Percentiles rank a stretch among this genome's conserved stretches.
Evolutionary conservation across 2,329 filamentous ascomycete genomes (phyloP).

Genomic region (Alternaria sp.): DNA sequence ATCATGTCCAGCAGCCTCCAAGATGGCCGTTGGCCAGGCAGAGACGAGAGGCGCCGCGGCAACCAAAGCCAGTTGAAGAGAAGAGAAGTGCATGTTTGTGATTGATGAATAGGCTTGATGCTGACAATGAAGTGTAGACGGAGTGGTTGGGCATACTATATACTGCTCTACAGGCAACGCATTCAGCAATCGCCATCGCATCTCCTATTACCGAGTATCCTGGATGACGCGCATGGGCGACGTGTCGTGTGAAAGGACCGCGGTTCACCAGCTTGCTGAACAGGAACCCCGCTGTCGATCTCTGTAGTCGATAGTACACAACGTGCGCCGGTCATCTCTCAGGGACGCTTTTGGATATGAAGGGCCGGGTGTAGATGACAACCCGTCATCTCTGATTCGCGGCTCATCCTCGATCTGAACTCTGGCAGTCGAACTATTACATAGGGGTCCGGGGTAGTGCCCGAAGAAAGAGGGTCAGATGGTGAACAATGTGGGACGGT

Average conservation of each 20-base stretch:
- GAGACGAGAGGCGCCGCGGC: conserved; percentile 19
- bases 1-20: conserved; percentile 31
- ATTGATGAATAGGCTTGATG: conserved; percentile 1
- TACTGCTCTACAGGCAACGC: background rate
- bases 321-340: background rate
- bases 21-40: conserved; percentile 33
- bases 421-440: background rate
- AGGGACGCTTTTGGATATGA: background rate
- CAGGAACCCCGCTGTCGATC: conserved; percentile 5
- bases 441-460: background rate
- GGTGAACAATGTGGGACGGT: background rate
- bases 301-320: conserved; percentile 4
- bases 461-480: background rate
- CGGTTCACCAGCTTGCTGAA: background rate
- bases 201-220: background rate
- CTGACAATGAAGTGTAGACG: background rate
- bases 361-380: background rate
- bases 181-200: background rate
- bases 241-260: background rate
- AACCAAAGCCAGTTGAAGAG: conserved; percentile 17
- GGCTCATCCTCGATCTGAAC: background rate
- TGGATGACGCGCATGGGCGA: background rate
- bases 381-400: conserved; percentile 1
- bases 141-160: conserved; percentile 3
- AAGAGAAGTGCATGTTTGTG: conserved; percentile 26